Conservation (phyloP, 495 filamentous ascomycete species). For the Penicillium salamii region DNA sequence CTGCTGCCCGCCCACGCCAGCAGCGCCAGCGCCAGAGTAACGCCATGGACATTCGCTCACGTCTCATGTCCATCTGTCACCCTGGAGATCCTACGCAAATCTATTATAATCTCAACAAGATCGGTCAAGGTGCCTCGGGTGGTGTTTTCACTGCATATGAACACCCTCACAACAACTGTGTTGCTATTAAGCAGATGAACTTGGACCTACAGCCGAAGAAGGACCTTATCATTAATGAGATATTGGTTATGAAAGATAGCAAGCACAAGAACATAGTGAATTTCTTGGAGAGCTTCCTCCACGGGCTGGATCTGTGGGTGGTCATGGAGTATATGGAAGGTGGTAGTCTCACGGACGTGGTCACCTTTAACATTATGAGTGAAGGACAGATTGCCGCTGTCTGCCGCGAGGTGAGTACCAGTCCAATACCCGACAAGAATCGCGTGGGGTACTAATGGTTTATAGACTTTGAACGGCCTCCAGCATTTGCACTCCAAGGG, state of each 20-base stretch:
- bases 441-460: slow-evolving; percentile 6
- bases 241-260: slow-evolving; percentile 98
- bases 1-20: slow-evolving; percentile 70
- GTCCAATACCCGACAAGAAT: background rate
- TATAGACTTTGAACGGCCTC: slow-evolving; percentile 84
- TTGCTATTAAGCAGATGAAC: slow-evolving; percentile 99
- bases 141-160: slow-evolving; percentile 94
- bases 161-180: slow-evolving; percentile 74
- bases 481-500: slow-evolving; percentile 97
- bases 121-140: slow-evolving; percentile 95
- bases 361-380: slow-evolving; percentile 98
- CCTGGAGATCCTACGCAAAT: slow-evolving; percentile 82
- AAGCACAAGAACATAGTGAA: slow-evolving; percentile 99
- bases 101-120: slow-evolving; percentile 88
- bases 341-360: slow-evolving; percentile 94
- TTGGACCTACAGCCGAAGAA: slow-evolving; percentile 98
- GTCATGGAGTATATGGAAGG: slow-evolving; percentile 99
- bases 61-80: slow-evolving; percentile 84
- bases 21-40: slow-evolving; percentile 72
- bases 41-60: slow-evolving; percentile 76
- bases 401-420: slow-evolving; percentile 70
- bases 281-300: slow-evolving; percentile 94
- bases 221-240: slow-evolving; percentile 98
- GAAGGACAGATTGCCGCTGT: slow-evolving; percentile 96
- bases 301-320: slow-evolving; percentile 89